These are phyloP conservation scores for Neonectria faginata DNA, from an alignment of 2,329 filamentous ascomycete species.

Conservation along the genomic window DNA sequence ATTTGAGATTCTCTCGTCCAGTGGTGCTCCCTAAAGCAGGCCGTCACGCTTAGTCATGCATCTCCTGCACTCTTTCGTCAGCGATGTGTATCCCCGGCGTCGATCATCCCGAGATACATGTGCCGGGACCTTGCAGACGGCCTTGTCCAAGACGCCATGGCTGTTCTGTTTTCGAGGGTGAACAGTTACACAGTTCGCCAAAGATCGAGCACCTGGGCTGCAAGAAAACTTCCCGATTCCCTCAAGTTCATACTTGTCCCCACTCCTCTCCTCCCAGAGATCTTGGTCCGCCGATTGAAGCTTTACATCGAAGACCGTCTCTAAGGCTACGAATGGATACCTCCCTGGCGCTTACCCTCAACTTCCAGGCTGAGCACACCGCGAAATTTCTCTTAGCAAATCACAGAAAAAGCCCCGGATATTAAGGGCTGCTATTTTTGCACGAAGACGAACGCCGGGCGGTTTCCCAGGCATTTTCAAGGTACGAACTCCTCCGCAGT, in stretches of 20 bases:
- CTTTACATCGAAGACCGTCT: not conserved
- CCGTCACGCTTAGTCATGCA: conserved; percentile 19
- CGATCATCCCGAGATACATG: conserved; percentile 38
- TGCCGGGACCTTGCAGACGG: conserved; percentile 45
- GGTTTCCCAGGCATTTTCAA: not conserved
- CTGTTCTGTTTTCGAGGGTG: conserved; percentile 23
- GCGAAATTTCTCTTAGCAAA: too few species aligned
- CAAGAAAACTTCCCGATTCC: not conserved
- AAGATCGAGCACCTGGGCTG: not conserved
- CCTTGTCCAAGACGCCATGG: conserved; percentile 26
- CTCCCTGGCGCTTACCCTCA: too few species aligned
- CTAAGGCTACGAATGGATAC: too few species aligned
- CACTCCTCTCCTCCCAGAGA: not conserved
- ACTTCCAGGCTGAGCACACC: too few species aligned
- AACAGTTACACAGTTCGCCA: conserved; percentile 3
- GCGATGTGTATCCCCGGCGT: conserved; percentile 26
- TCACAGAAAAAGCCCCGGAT: too few species aligned
- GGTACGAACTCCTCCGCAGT: not conserved
- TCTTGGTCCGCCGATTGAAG: not conserved
- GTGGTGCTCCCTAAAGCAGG: not conserved
- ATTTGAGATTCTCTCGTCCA: not conserved
- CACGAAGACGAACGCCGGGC: not conserved
- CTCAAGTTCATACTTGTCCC: not conserved
- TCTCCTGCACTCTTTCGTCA: conserved; percentile 23
- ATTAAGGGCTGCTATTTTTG: not conserved